Evolutionary conservation across 176 grass and related monocot species (phyloP).

Genomic region (Guadua angustifolia): DNA sequence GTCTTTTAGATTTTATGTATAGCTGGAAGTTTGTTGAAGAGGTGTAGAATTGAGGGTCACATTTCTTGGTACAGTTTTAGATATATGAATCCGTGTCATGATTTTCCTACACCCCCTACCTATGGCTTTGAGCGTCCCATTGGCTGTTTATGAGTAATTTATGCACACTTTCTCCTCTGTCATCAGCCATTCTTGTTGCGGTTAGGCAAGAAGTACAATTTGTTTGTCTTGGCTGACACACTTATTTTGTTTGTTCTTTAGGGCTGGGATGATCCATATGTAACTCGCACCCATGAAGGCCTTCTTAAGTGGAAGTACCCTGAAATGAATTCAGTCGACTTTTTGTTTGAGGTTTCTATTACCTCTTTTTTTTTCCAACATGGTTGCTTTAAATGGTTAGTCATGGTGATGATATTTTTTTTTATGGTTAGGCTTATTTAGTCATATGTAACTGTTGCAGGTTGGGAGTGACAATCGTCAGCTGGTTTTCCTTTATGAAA

Average conservation of each 20-base stretch:
- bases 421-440: slow-evolving; percentile 31
- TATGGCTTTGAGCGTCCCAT: background rate
- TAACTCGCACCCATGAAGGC: slow-evolving; percentile 91
- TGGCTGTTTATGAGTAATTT: background rate
- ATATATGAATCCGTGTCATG: slow-evolving; percentile 5
- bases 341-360: slow-evolving; percentile 82
- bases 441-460: slow-evolving; percentile 45
- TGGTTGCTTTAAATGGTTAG: slow-evolving; percentile 18
- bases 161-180: background rate
- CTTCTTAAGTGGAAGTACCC: slow-evolving; percentile 99
- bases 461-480: slow-evolving; percentile 62
- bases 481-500: slow-evolving; percentile 81
- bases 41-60: background rate
- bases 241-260: slow-evolving; percentile 44
- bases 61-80: background rate
- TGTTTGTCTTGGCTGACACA: slow-evolving; percentile 34
- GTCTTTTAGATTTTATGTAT: background rate
- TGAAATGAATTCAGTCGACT: slow-evolving; percentile 95
- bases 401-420: slow-evolving; percentile 13
- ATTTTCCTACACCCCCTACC: background rate
- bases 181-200: background rate
- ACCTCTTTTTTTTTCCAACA: background rate
- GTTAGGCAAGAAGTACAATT: slow-evolving; percentile 1
- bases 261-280: slow-evolving; percentile 99
- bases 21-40: background rate